These are phyloP conservation scores for Glebionis coronaria DNA, from an alignment of 129 eudicot species.

Conservation along the genomic window DNA sequence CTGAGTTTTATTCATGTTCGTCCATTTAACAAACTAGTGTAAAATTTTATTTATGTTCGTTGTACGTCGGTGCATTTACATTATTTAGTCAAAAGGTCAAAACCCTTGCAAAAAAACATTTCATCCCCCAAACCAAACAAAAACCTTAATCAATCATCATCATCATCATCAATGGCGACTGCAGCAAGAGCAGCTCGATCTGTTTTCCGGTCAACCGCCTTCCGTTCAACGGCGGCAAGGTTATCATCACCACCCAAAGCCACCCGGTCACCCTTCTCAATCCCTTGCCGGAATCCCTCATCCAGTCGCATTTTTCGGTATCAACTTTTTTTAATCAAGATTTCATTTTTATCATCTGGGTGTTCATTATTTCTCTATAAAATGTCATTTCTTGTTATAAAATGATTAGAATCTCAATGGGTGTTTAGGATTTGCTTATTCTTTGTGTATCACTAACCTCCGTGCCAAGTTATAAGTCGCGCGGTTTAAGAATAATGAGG, in stretches of 20 bases:
- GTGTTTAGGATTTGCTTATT: too few species aligned
- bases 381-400: too few species aligned
- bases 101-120: conserved; percentile 25
- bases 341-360: background rate
- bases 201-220: conserved; percentile 35
- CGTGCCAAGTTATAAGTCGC: too few species aligned
- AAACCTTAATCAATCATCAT: background rate
- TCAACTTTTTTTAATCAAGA: background rate
- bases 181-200: conserved; percentile 45
- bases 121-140: background rate
- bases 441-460: too few species aligned
- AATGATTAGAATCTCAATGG: too few species aligned
- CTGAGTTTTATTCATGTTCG: too few species aligned
- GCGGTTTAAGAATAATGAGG: too few species aligned
- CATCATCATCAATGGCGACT: conserved; percentile 29
- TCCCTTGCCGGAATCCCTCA: conserved; percentile 27
- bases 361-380: too few species aligned
- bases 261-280: conserved; percentile 27
- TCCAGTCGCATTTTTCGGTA: conserved; percentile 39
- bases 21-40: too few species aligned
- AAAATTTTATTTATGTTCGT: too few species aligned
- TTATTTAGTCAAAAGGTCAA: conserved; percentile 6
- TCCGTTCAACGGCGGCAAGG: conserved; percentile 32
- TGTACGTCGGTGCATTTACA: too few species aligned
- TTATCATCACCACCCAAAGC: conserved; percentile 31